These are phyloP conservation scores for Colletotrichum liriopes DNA, from an alignment of 2,329 filamentous ascomycete genomes.

Conservation along the genomic window DNA sequence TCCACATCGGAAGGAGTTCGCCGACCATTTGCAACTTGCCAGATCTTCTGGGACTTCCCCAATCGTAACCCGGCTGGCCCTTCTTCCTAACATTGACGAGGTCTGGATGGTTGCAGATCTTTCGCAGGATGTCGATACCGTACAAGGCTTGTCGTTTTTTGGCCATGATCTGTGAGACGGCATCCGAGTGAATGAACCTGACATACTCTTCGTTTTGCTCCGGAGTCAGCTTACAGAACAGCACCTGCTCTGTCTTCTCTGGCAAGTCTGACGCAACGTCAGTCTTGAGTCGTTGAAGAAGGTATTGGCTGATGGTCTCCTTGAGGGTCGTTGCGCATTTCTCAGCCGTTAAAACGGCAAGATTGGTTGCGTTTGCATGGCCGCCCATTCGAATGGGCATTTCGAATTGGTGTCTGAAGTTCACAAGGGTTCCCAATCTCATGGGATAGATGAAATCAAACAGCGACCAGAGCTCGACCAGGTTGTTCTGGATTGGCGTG, in stretches of 20 bases:
- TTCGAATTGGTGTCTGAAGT: conserved; percentile 93
- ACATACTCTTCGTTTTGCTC: conserved; percentile 86
- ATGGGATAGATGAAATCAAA: conserved; percentile 99
- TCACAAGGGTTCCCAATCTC: conserved; percentile 91
- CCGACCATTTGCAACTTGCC: conserved; percentile 98
- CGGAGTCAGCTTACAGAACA: conserved; percentile 93
- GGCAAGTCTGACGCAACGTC: conserved; percentile 95
- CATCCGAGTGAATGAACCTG: conserved; percentile 84
- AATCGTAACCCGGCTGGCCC: conserved; percentile 77
- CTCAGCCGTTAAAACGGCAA: conserved; percentile 94
- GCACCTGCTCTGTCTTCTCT: conserved; percentile 94
- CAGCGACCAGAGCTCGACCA: conserved; percentile 95
- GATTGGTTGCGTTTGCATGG: conserved; percentile 93
- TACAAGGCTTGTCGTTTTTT: conserved; percentile 85
- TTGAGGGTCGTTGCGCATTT: conserved; percentile 96
- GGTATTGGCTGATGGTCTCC: conserved; percentile 92
- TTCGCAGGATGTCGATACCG: conserved; percentile 92
- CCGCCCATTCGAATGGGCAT: conserved; percentile 94
- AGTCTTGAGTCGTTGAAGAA: conserved; percentile 91
- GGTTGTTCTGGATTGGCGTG: conserved; percentile 97
- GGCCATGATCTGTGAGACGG: conserved; percentile 86
- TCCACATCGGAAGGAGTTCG: conserved; percentile 90
- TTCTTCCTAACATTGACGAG: conserved; percentile 76
- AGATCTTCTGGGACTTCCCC: conserved; percentile 84
- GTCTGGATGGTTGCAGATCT: conserved; percentile 98